phyloP scores from a whole-genome alignment of 129 eudicot species.

The Ambrosia trifida region DNA sequence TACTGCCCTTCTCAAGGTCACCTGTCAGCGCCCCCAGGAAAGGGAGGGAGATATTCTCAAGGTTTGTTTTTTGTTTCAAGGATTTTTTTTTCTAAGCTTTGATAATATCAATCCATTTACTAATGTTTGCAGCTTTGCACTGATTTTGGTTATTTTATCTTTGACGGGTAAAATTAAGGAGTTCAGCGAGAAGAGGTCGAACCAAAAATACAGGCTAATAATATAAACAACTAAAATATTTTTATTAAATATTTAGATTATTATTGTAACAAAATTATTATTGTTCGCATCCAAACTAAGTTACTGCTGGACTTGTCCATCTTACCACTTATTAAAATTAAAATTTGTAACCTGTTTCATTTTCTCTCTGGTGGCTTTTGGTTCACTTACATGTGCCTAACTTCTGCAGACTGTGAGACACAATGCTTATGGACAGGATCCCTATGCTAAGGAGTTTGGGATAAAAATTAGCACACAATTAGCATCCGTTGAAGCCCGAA shows the following conservation, averaged over 20 bases:
- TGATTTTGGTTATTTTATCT: not conserved
- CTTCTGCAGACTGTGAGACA: conserved; percentile 70
- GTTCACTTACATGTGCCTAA: conserved; percentile 5
- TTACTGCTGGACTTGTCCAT: not conserved
- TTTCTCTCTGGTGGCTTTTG: not conserved
- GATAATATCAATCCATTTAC: not conserved
- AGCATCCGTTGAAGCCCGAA: conserved; percentile 93
- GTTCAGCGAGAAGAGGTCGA: not conserved
- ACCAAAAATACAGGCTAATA: not conserved
- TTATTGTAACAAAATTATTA: not conserved
- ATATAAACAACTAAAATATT: not conserved
- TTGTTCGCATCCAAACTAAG: not conserved
- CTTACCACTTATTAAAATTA: not conserved
- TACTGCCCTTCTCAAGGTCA: conserved; percentile 84
- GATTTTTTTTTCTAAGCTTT: not conserved
- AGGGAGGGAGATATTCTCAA: conserved; percentile 76
- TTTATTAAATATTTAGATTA: not conserved
- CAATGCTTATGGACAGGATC: conserved; percentile 81
- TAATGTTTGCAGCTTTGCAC: not conserved
- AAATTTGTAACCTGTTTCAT: not conserved
- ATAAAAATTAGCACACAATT: conserved; percentile 78
- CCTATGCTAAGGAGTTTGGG: conserved; percentile 91
- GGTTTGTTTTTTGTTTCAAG: conserved; percentile 41
- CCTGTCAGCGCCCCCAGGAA: conserved; percentile 92
- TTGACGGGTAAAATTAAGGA: not conserved